Evolutionary conservation across 1,284 basidiomycete genomes (phyloP), one percentile per base, ranked within the genome.

Genomic region (Malassezia obtusa): DNA sequence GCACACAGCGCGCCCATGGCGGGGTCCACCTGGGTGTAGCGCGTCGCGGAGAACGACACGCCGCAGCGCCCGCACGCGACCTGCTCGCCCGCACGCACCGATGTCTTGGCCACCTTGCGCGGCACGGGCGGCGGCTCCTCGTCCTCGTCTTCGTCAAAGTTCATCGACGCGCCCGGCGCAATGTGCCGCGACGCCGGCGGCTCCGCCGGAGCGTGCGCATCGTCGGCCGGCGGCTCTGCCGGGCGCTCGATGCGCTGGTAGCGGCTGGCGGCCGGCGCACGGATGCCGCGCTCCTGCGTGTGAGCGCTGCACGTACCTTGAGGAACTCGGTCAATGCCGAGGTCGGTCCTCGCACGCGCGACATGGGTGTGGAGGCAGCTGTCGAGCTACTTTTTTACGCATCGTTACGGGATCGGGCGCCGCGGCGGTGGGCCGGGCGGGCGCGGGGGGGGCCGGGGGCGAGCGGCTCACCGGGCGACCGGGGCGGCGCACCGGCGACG

Each of bases 271-370:
- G 35, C 38, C 10, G 50, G 36, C 33, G 50, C 45, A 17, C 30
- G 30, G 14, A 37, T 48, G 49, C 35, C 50, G 46, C 28, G 14
- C 45, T 41, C 14, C 44, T 50, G 30, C 40, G 24, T 24, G 40
- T 5, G 25, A 28, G 1, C 37, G 11, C 7, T 7, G 19, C 3
- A 77, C 82, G 56, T 60, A 89, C 89, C 63, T 83, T 82, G 17
- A 96, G 79, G 71, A 90, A 95, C 60, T 89, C 87, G 24, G 91
- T 94, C 11, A 96, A 77, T 0, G 91, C 91, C 40, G 88, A 91
- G 0, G 86, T 83, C 0, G 91, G 90, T 0, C 91, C 91, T 17
- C 86, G 81, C 37, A 94, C 84, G 31, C 59, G 59, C 59, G 46
- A 43, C 45, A 53, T 53, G 30, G 28, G 17, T 26, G 19, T 24